Evolutionary conservation across 2,329 filamentous ascomycete species (phyloP), one percentile per base, ranked within the genome.

Genomic region (Phoma sp.): DNA sequence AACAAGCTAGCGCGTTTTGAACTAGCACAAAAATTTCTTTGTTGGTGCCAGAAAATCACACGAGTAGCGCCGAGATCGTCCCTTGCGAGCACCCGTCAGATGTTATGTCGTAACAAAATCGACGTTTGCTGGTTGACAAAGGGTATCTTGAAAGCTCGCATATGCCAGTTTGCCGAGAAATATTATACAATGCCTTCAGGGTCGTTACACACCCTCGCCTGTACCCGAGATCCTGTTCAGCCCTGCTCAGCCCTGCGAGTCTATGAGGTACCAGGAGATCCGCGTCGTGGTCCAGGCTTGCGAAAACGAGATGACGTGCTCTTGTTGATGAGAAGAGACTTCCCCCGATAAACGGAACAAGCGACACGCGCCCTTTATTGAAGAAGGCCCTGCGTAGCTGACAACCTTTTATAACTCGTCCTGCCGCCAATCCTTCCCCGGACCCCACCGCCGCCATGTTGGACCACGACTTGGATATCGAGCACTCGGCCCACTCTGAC

Each of bases 251-350:
- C n/a, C 8, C 32, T 37, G 17, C 17, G 10, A 37, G 15, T 38
- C 6, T 24, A 6, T 24, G 22, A 37, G 29, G 39, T 47, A 45
- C 40, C 27, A 37, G 25, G n/a, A 32, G 43, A 40, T 35, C 21
- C 32, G 41, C 45, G 29, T 21, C 25, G 32, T 54, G 60, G 60
- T 44, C 60, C 58, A 61, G 55, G 60, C 58, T 52, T 45, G 17
- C 40, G 38, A 25, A 27, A 19, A 56, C 55, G 33, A 51, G 44
- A 63, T 63, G 60, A 63, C 60, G 60, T 63, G 60, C 60, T 63
- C 52, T 55, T 51, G 53, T 55, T 54, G 55, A 41, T 52, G 52
- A 46, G 51, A 58, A 61, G 54, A 55, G 32, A 57, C 51, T 63
- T 61, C 50, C 41, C 37, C 37, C 39, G 58, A 43, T 35, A 33